phyloP scores from a whole-genome alignment of 768 basidiomycete genomes.

The Kwoniella pini region DNA sequence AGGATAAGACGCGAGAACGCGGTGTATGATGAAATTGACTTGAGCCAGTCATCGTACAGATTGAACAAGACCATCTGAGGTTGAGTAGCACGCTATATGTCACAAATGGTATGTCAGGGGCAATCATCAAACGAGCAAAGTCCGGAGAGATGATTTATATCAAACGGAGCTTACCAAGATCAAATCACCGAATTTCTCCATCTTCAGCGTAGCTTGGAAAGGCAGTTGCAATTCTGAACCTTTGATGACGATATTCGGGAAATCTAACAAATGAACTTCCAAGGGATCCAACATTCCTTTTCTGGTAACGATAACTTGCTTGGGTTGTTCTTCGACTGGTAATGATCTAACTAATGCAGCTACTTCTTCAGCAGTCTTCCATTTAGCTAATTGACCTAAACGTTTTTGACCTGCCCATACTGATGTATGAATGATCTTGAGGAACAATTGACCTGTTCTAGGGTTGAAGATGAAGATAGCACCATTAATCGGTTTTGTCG shows the following conservation, averaged over 20 bases:
- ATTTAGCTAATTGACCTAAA: slow-evolving; percentile 97
- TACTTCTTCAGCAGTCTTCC: slow-evolving; percentile 95
- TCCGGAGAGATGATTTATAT: too few relatives aligned
- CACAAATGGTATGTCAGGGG: background rate
- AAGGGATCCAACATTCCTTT: slow-evolving; percentile 97
- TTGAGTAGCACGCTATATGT: slow-evolving; percentile 74
- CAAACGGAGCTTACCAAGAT: slow-evolving; percentile 69
- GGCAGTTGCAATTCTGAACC: slow-evolving; percentile 96
- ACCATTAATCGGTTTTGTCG: slow-evolving; percentile 89
- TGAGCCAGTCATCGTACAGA: slow-evolving; percentile 98
- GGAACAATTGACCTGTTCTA: slow-evolving; percentile 93
- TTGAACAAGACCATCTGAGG: slow-evolving; percentile 99
- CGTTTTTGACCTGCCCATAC: slow-evolving; percentile 99
- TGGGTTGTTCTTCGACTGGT: slow-evolving; percentile 99
- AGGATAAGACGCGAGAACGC: slow-evolving; percentile 97
- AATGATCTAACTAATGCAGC: slow-evolving; percentile 94
- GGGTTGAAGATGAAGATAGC: slow-evolving; percentile 99
- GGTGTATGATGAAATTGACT: slow-evolving; percentile 97
- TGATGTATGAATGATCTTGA: slow-evolving; percentile 99
- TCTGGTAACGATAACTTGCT: slow-evolving; percentile 98
- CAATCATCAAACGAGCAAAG: background rate
- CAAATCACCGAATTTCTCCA: slow-evolving; percentile 99
- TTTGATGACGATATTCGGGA: slow-evolving; percentile 99
- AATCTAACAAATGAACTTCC: slow-evolving; percentile 97
- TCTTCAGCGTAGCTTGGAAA: slow-evolving; percentile 99